Evolutionary conservation across 306 rosid genomes (phyloP), one percentile per base, ranked within the genome.

Genomic region (Elaeagnus macrophylla): DNA sequence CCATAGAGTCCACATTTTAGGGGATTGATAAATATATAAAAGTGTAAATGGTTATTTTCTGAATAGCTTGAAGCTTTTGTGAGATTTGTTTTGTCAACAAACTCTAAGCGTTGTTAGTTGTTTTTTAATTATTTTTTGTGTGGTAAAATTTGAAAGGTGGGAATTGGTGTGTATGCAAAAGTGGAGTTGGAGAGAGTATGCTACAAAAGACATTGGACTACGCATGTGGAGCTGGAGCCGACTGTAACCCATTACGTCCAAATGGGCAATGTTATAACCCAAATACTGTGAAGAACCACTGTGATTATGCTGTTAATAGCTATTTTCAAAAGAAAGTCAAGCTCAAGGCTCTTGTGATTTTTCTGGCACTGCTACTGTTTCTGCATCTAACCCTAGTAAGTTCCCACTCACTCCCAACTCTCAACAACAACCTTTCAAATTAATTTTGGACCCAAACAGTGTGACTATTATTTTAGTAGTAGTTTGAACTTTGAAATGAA

Each of bases 211-310:
- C 95, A 0, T 61, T 86, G 20, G 95, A 86, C 76, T 86, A 81
- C 46, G 95, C 95, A 3, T 86, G 95, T 64, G 95, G 95, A 56
- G 89, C 93, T 10, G 95, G 89, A 0, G 93, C 95, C 20, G 95
- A 86, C 67, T 86, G 95, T 37, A 78, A 65, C 81, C 86, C 82
- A 1, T 52, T 81, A 20, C 93, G 64, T 54, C 67, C 37, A 48
- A 61, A 39, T 8, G 93, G 67, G 4, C 49, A 74, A 10, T 86
- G 95, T 56, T 86, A 39, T 54, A 53, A 73, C 14, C 95, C 95
- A 0, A 79, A 86, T 79, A 78, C 75, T 0, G 93, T 86, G 0
- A 71, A 57, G 64, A 77, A 88, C 50, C 95, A 86, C 56, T 86
- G 95, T 36, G 71, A 35, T 71, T 86, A 78, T 19, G 95, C 95